These are phyloP conservation scores for Oidiodendron maius DNA, from an alignment of 495 filamentous ascomycete genomes.

Conservation along the genomic window DNA sequence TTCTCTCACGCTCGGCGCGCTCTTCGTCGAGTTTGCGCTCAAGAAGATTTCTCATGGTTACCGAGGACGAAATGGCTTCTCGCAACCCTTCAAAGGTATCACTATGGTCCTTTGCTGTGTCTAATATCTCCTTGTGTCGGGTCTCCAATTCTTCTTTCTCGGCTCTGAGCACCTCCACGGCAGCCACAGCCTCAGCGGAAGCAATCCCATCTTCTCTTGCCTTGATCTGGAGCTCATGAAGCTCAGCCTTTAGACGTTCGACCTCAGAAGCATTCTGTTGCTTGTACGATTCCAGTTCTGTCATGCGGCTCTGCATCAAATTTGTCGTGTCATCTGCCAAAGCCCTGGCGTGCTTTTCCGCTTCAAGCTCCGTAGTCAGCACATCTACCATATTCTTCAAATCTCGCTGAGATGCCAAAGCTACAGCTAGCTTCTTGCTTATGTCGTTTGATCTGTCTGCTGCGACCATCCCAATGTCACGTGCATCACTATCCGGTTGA, in stretches of 20 bases:
- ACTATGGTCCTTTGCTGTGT: conserved; percentile 64
- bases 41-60: conserved; percentile 65
- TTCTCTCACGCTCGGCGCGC: conserved; percentile 60
- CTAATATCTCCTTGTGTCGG: conserved; percentile 61
- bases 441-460: conserved; percentile 70
- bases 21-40: conserved; percentile 86
- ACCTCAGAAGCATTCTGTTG: conserved; percentile 75
- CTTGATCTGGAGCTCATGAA: conserved; percentile 69
- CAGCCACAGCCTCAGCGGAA: conserved; percentile 67
- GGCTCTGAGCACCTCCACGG: conserved; percentile 64
- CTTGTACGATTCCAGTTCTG: conserved; percentile 74
- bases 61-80: conserved; percentile 72
- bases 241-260: conserved; percentile 75
- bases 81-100: conserved; percentile 67
- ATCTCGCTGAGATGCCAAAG: conserved; percentile 71
- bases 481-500: conserved; percentile 54
- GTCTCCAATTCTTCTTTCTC: conserved; percentile 77
- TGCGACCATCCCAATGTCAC: conserved; percentile 50
- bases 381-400: conserved; percentile 64
- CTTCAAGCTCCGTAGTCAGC: conserved; percentile 62
- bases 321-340: conserved; percentile 84
- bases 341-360: conserved; percentile 72
- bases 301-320: conserved; percentile 74
- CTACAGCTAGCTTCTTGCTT: conserved; percentile 71
- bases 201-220: conserved; percentile 73